Percentiles rank a stretch among this genome's conserved stretches.
Evolutionary conservation across 129 eudicot species (phyloP).

Genomic region (Chrysanthemum makinoi): DNA sequence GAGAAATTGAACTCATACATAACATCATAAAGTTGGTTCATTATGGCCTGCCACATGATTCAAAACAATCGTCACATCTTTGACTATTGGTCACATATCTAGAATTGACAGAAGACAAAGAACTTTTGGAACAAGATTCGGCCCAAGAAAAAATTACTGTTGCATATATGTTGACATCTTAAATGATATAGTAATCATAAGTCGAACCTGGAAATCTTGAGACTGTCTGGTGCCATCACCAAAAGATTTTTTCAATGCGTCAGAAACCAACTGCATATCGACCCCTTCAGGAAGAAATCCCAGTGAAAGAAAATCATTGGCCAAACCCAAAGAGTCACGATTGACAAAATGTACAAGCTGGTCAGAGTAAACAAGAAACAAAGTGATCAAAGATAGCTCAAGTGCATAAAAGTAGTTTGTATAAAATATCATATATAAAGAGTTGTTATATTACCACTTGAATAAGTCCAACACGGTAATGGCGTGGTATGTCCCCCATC

Average conservation of each 20-base stretch:
- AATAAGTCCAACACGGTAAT: conserved; percentile 93
- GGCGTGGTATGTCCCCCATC: conserved; percentile 99
- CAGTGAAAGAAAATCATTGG: conserved; percentile 94
- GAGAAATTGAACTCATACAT: conserved; percentile 94
- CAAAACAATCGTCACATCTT: conserved; percentile 13
- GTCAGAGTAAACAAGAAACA: conserved; percentile 6
- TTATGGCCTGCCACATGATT: conserved; percentile 66
- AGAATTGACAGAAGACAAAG: not conserved
- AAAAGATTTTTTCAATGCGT: conserved; percentile 77
- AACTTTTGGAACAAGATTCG: no score
- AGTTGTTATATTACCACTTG: conserved; percentile 61
- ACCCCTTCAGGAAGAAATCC: conserved; percentile 94
- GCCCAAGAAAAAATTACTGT: not conserved
- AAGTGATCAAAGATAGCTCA: not conserved
- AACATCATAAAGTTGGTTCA: conserved; percentile 88
- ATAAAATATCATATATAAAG: not conserved
- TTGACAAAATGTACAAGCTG: conserved; percentile 99
- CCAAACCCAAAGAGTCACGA: conserved; percentile 92
- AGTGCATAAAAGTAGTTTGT: not conserved
- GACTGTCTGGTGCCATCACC: conserved; percentile 87
- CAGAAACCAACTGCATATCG: conserved; percentile 66
- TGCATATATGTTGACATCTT: not conserved
- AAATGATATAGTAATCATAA: not conserved
- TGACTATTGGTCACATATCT: not conserved
- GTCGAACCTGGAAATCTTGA: conserved; percentile 85